Evolutionary conservation across 2,329 filamentous ascomycete genomes (phyloP).

Genomic region (Colletotrichum gigasporum): DNA sequence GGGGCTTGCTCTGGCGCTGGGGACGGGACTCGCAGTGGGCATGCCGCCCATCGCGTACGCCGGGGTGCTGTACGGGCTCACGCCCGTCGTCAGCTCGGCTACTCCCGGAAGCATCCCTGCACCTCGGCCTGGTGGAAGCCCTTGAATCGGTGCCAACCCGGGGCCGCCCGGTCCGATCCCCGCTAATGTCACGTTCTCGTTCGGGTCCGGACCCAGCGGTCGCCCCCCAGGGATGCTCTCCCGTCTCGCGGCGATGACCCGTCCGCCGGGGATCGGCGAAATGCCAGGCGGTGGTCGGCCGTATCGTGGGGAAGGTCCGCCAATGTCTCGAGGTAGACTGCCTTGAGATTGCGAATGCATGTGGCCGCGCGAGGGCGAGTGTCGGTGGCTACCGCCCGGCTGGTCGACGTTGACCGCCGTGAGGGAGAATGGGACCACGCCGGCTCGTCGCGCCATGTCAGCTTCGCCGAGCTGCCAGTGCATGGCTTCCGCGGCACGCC

Average conservation of each 20-base stretch:
- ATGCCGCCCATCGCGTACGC: constrained; percentile 56
- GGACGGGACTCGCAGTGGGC: constrained; percentile 47
- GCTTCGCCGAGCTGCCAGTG: constrained; percentile 95
- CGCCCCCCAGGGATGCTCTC: constrained; percentile 49
- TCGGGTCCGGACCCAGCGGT: constrained; percentile 41
- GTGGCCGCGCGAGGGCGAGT: constrained; percentile 37
- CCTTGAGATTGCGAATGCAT: constrained; percentile 58
- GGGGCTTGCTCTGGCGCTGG: constrained; percentile 53
- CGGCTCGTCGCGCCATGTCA: constrained; percentile 93
- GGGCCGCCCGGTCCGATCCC: constrained; percentile 46
- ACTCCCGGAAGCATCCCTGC: constrained; percentile 66
- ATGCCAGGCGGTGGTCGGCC: constrained; percentile 44
- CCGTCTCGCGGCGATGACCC: constrained; percentile 50
- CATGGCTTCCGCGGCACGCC: constrained; percentile 96
- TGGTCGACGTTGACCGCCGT: constrained; percentile 62
- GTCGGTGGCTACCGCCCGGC: constrained; percentile 19
- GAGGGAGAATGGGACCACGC: constrained; percentile 82
- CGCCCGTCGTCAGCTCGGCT: constrained; percentile 70
- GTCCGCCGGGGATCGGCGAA: constrained; percentile 43
- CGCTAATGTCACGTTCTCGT: constrained; percentile 43
- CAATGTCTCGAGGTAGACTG: constrained; percentile 53
- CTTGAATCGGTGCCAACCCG: constrained; percentile 64
- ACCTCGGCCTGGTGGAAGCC: constrained; percentile 47
- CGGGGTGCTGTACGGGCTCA: constrained; percentile 69
- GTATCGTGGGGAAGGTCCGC: constrained; percentile 55